Base-by-base conservation (phyloP, 2,329 filamentous ascomycete species). In the Aschersonia sp. region DNA sequence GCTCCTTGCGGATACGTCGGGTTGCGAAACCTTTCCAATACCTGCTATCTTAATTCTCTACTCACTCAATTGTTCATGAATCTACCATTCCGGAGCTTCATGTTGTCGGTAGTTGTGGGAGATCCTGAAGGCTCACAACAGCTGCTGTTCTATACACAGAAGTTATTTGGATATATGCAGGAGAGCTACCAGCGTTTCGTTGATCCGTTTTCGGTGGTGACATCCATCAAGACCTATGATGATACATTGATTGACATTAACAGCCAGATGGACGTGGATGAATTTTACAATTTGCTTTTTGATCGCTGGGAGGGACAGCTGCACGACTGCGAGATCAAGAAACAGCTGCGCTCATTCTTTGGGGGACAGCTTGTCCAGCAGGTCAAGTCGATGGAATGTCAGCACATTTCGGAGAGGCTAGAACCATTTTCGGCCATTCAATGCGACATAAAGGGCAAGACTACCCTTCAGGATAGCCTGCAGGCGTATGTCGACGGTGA, bases 51-150 rank as follows among this genome's bases (percentile, higher is more conserved):
- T 59, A 98, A 98, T 61, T 97, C 92, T 0, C 70, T 98, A 1
- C 74, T 97, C 51, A 90, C 88, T 0, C 92, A 98, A 59, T 76
- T 98, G 0, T 98, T 90, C 69, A 97, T 95, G 87, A 97, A 98
- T 59, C 67, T 85, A 12, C 74, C 79, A 6, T 97, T 98, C 58
- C 82, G 92, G 14, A 74, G 77, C 12, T 95, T 97, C 62, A 84
- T 98, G 55, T 72, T 97, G 50, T 64, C 71, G 48, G 70, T 77
- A n/a, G 64, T 71, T 7, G 67, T 86, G 30, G 62, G 69, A 11
- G 77, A 83, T 51, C 63, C 67, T 0, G 63, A 68, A 10, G 64
- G 68, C 4, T 70, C 74, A 32, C 84, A 92, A 56, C 74, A 70
- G 47, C 71, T 97, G 4, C 75, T 98, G 1, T 69, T 70, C 48